These are phyloP conservation scores for Ilyonectria sp. DNA, from an alignment of 2,329 filamentous ascomycete species.

Conservation along the genomic window DNA sequence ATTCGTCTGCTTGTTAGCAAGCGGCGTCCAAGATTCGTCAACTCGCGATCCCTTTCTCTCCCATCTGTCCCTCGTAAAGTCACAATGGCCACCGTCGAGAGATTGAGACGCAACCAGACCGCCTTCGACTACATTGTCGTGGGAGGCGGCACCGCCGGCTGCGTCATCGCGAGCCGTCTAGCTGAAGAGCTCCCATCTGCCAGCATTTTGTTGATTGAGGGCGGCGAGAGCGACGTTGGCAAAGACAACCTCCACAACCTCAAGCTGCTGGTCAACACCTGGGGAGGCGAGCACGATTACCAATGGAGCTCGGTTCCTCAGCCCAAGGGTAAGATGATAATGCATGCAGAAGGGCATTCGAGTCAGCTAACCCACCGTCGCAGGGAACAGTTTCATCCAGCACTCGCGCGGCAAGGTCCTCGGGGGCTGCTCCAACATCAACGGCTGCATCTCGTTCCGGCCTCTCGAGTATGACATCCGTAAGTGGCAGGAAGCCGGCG, in stretches of 20 bases:
- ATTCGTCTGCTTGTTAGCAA: no score
- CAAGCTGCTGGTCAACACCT: not conserved
- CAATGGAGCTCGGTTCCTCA: not conserved
- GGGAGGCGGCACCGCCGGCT: slow-evolving; percentile 2
- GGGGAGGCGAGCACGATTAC: not conserved
- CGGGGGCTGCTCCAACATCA: slow-evolving; percentile 91
- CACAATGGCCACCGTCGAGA: slow-evolving; percentile 5
- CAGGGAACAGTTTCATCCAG: slow-evolving; percentile 89
- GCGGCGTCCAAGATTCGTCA: not conserved
- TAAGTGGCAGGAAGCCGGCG: slow-evolving; percentile 84
- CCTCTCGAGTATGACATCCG: slow-evolving; percentile 89
- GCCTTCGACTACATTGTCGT: not conserved
- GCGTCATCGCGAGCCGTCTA: not conserved
- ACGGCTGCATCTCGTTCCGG: slow-evolving; percentile 93
- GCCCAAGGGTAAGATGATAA: not conserved
- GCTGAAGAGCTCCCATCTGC: not conserved
- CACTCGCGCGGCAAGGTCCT: slow-evolving; percentile 92
- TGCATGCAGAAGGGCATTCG: not conserved
- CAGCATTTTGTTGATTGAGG: not conserved
- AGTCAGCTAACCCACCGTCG: not conserved
- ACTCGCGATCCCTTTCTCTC: not conserved
- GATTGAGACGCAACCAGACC: not conserved
- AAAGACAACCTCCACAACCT: not conserved
- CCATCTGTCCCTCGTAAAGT: not conserved
- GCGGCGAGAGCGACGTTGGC: slow-evolving; percentile 2